Conservation (phyloP, 768 basidiomycete genomes). For the Xerocomellus amylosporus region DNA sequence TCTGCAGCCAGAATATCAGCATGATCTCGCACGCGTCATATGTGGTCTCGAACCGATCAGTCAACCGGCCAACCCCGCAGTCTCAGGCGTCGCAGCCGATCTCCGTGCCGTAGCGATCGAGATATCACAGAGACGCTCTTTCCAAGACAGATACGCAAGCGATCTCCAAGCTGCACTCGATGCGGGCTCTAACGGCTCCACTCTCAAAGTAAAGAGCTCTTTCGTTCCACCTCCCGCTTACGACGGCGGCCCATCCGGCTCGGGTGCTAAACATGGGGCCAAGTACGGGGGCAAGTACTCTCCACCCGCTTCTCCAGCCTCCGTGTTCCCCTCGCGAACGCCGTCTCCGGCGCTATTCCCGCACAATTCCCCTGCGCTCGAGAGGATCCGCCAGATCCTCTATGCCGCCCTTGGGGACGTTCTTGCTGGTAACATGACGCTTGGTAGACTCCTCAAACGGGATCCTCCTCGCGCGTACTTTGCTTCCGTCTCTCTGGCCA, state of each 20-base stretch:
- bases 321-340: constrained; percentile 39
- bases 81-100: constrained; percentile 72
- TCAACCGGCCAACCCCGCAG: constrained; percentile 37
- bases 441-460: constrained; percentile 52
- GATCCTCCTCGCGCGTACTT: constrained; percentile 80
- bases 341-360: constrained; percentile 48
- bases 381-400: constrained; percentile 81
- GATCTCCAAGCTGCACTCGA: constrained; percentile 82
- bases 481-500: constrained; percentile 67
- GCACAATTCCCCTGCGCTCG: constrained; percentile 50
- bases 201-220: constrained; percentile 46
- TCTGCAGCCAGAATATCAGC: constrained; percentile 62
- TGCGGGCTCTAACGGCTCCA: constrained; percentile 41
- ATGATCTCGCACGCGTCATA: constrained; percentile 80
- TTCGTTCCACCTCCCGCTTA: constrained; percentile 75
- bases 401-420: constrained; percentile 78
- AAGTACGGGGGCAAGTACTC: constrained; percentile 5
- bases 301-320: constrained; percentile 18
- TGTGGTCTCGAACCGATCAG: constrained; percentile 54
- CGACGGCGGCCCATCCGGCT: constrained; percentile 34
- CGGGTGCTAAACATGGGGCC: constrained; percentile 11
- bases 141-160: constrained; percentile 72
- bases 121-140: constrained; percentile 78
- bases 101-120: constrained; percentile 85
- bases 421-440: constrained; percentile 51